Evolutionary conservation across 768 basidiomycete species (phyloP).

Genomic region (Clitopilus hobsonii): DNA sequence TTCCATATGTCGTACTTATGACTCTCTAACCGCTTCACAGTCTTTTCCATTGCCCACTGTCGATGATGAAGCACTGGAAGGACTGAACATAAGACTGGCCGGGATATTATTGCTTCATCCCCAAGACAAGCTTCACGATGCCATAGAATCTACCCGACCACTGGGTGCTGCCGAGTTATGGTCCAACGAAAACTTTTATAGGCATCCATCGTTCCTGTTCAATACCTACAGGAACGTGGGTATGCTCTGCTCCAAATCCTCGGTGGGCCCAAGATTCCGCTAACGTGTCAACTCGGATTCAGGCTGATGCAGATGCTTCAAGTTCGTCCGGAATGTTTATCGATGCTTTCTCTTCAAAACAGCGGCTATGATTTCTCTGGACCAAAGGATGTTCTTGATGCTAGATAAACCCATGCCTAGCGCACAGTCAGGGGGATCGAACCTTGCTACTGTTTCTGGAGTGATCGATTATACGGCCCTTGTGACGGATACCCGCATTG

Average conservation of each 20-base stretch:
- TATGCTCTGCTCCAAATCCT: background rate
- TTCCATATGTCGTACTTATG: background rate
- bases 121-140: conserved; percentile 5
- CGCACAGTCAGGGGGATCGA: conserved; percentile 4
- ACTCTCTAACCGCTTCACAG: conserved; percentile 2
- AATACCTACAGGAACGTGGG: conserved; percentile 4
- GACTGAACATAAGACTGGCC: conserved; percentile 3
- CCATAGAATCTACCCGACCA: conserved; percentile 6
- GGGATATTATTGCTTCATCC: conserved; percentile 2
- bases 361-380: conserved; percentile 10
- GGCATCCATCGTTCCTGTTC: conserved; percentile 4
- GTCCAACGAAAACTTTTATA: conserved; percentile 5
- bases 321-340: conserved; percentile 10
- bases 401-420: conserved; percentile 4
- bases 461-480: conserved; percentile 8
- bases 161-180: conserved; percentile 3
- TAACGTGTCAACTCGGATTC: background rate
- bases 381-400: conserved; percentile 11
- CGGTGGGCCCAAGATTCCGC: background rate
- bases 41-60: conserved; percentile 5
- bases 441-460: conserved; percentile 8
- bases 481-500: conserved; percentile 1
- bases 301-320: too few relatives aligned
- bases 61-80: background rate
- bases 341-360: conserved; percentile 13